Conservation (phyloP, 1,284 basidiomycete species). For the Trametes sp. region DNA sequence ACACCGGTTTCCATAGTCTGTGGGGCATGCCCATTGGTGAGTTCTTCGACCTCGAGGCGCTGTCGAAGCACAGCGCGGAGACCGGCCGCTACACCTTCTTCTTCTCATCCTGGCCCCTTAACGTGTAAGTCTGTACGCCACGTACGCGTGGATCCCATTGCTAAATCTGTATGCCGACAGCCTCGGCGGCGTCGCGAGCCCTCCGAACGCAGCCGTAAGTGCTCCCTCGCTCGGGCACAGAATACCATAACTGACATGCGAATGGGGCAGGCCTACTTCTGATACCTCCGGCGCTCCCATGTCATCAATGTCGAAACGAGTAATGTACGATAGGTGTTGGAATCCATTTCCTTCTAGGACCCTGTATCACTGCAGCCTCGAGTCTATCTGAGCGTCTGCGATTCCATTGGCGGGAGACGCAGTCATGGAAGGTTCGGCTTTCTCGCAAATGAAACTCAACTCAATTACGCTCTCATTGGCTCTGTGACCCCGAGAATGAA, state of each 20-base stretch:
- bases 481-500: neutral
- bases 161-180: constrained; percentile 6
- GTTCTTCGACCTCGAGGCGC: constrained; percentile 71
- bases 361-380: neutral
- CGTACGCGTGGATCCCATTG: neutral
- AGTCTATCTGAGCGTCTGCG: neutral
- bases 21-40: constrained; percentile 82
- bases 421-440: neutral
- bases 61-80: constrained; percentile 64
- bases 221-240: too few relatives aligned
- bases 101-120: constrained; percentile 76
- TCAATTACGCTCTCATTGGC: neutral
- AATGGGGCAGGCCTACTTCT: constrained; percentile 16
- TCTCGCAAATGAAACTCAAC: neutral
- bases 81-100: constrained; percentile 73
- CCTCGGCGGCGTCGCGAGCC: constrained; percentile 19
- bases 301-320: neutral
- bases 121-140: constrained; percentile 57
- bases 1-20: constrained; percentile 45
- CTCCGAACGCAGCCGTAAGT: constrained; percentile 19
- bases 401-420: neutral
- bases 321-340: neutral
- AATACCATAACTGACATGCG: neutral
- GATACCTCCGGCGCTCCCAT: neutral
- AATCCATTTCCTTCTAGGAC: neutral